A percentile compares a stretch with the other conserved stretches of the same genome.
Evolutionary conservation across 345 rosid genomes (phyloP).

Genomic region (Camelina hispida): DNA sequence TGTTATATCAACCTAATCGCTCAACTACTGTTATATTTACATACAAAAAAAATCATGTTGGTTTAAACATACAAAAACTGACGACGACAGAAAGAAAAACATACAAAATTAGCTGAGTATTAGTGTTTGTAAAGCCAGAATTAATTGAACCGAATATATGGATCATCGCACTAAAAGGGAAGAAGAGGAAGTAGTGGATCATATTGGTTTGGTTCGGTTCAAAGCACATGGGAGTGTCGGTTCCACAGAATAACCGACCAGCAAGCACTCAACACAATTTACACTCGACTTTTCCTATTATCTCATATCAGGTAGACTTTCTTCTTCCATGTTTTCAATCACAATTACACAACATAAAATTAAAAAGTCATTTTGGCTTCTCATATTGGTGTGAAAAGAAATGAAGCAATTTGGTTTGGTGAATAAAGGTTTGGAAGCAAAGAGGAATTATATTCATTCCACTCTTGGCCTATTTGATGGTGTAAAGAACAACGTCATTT

Average conservation of each 20-base stretch:
- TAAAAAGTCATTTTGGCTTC: background rate
- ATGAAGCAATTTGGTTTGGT: slow-evolving; percentile 4
- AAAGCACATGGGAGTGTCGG: slow-evolving; percentile 37
- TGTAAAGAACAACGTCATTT: slow-evolving; percentile 22
- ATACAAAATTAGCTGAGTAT: background rate
- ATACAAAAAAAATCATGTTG: background rate
- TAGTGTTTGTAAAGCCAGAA: slow-evolving; percentile 8
- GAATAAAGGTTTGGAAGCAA: slow-evolving; percentile 7
- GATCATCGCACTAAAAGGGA: background rate
- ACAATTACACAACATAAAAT: background rate
- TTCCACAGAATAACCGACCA: slow-evolving; percentile 31
- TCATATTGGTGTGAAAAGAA: slow-evolving; percentile 19
- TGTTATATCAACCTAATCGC: background rate
- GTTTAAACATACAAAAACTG: background rate
- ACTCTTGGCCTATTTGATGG: background rate
- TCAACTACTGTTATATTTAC: background rate
- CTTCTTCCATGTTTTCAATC: background rate
- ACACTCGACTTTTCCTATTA: slow-evolving; percentile 11
- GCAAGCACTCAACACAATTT: background rate
- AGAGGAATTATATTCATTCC: slow-evolving; percentile 9
- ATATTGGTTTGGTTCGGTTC: slow-evolving; percentile 40
- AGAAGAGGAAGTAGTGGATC: slow-evolving; percentile 21
- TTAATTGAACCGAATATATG: slow-evolving; percentile 34
- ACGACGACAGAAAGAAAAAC: background rate
- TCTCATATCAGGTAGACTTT: slow-evolving; percentile 29